These are phyloP conservation scores for Lasiosphaeria ovina DNA, from an alignment of 495 filamentous ascomycete species.

Conservation along the genomic window DNA sequence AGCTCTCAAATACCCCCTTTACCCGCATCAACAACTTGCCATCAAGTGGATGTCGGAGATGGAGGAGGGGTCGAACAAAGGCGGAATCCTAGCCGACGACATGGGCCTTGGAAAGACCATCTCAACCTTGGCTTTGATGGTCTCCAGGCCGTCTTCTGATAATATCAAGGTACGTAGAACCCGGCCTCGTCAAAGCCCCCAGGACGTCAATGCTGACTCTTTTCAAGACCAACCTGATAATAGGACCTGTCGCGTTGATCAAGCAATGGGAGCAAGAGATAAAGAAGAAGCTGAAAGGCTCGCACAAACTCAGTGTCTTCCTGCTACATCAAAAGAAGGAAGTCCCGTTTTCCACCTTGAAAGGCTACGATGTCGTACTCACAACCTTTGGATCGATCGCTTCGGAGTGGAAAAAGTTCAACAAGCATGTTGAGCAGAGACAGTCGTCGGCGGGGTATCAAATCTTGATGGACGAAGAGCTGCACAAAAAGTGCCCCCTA, in stretches of 20 bases:
- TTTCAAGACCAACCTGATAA: slow-evolving; percentile 73
- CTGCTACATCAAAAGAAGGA: slow-evolving; percentile 61
- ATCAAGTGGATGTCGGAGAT: slow-evolving; percentile 79
- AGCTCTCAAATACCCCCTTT: slow-evolving; percentile 65
- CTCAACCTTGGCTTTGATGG: slow-evolving; percentile 79
- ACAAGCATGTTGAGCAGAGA: slow-evolving; percentile 20
- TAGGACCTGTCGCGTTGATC: slow-evolving; percentile 83
- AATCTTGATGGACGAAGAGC: slow-evolving; percentile 21
- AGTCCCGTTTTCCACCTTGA: slow-evolving; percentile 58
- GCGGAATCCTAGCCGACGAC: slow-evolving; percentile 84
- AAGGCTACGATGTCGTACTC: slow-evolving; percentile 76
- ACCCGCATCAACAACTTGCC: slow-evolving; percentile 82
- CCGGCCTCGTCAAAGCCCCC: not conserved
- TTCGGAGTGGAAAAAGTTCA: slow-evolving; percentile 60
- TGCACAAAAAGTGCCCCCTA: slow-evolving; percentile 51
- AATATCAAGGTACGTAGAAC: slow-evolving; percentile 28
- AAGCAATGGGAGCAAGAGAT: slow-evolving; percentile 92
- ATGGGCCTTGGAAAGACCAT: slow-evolving; percentile 98
- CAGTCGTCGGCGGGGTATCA: slow-evolving; percentile 16
- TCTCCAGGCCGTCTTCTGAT: slow-evolving; percentile 64
- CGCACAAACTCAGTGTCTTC: slow-evolving; percentile 60
- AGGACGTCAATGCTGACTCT: slow-evolving; percentile 16
- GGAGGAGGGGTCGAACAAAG: slow-evolving; percentile 74
- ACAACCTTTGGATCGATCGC: slow-evolving; percentile 85
- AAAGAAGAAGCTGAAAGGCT: slow-evolving; percentile 59